Base-by-base conservation (phyloP, 352 stramenopile species). In the Globisporangium sylvaticum region DNA sequence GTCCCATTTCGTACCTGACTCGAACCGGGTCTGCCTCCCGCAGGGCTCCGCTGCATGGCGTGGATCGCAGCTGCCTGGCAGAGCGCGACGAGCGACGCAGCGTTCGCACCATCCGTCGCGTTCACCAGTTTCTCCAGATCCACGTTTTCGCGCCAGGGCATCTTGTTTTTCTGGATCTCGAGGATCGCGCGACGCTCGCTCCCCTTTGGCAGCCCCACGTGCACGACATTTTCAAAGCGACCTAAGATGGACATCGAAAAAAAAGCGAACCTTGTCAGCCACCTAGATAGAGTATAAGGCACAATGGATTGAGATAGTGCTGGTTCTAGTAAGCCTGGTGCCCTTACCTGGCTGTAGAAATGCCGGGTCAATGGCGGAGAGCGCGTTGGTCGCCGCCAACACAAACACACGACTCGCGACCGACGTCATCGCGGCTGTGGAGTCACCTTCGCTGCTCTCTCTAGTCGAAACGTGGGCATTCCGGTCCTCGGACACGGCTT, bases 201-300 rank as follows among this genome's bases (percentile, higher is more conserved):
- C 0, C 50, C 39, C 22, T 76, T 80, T 0, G 88, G 88, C 1
- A 94, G 52, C 0, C 85, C 87, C 31, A 95, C 87, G 61, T 88
- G 88, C 20, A 94, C 71, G 22, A 94, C 76, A 63, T 96, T 92
- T 62, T 95, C 88, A 63, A 95, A 96, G 1, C 87, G 84, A 65
- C 86, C 84, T 92, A 42, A 42, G 10, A 67, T 6, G 14, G 37
- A 44, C 18, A 48, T 48, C 15, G 15, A 14, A 4, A 57, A 4
- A 57, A 22, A 18, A 12, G 10, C 18, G 22, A 15, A 44, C 24
- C 12, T 12, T 15, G 7, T 59, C 8, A 39, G 3, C 34, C 27
- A 58, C 22, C 29, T 6, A n/a, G 31, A 34, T 34, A 58, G 18
- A 37, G 18, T 18, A 18, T 18, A 24, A 18, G 15, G 9, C 7